These are phyloP conservation scores for Xanthoceras sorbifolium DNA, from an alignment of 345 rosid genomes.

Conservation along the genomic window DNA sequence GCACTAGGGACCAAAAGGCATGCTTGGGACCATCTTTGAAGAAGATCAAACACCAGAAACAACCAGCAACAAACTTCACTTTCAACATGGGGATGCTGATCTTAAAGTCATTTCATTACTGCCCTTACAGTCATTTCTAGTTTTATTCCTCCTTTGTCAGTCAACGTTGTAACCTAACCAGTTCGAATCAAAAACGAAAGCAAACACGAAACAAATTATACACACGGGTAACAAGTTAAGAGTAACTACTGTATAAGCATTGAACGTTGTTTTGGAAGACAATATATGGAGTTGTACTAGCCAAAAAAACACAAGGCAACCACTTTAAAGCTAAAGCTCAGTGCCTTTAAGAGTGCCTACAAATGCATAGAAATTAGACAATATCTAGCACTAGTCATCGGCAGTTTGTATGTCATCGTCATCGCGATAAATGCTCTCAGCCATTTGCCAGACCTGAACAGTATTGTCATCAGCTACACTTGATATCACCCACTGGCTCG, in stretches of 20 bases:
- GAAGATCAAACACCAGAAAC: background rate
- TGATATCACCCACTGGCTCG: slow-evolving; percentile 72
- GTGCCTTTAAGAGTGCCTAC: too few relatives aligned
- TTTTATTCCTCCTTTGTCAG: too few relatives aligned
- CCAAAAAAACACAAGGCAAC: too few relatives aligned
- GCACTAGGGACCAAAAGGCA: background rate
- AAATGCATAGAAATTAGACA: background rate
- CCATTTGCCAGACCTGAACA: slow-evolving; percentile 82
- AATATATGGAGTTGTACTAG: too few relatives aligned
- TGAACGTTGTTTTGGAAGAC: too few relatives aligned
- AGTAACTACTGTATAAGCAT: too few relatives aligned
- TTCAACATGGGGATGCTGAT: background rate
- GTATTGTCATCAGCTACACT: slow-evolving; percentile 81
- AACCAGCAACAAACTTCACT: background rate
- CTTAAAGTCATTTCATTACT: background rate
- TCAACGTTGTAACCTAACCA: too few relatives aligned
- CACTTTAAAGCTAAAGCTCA: too few relatives aligned
- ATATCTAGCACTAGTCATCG: slow-evolving; percentile 11
- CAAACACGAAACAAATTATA: background rate
- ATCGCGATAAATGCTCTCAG: slow-evolving; percentile 66
- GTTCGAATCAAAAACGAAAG: background rate
- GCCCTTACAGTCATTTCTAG: too few relatives aligned
- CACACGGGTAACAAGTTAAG: background rate
- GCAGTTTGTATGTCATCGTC: slow-evolving; percentile 36
- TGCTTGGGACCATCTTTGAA: background rate